Evolutionary conservation across 805 yeast genomes (phyloP).

Genomic region (Saccharomyces jurei): DNA sequence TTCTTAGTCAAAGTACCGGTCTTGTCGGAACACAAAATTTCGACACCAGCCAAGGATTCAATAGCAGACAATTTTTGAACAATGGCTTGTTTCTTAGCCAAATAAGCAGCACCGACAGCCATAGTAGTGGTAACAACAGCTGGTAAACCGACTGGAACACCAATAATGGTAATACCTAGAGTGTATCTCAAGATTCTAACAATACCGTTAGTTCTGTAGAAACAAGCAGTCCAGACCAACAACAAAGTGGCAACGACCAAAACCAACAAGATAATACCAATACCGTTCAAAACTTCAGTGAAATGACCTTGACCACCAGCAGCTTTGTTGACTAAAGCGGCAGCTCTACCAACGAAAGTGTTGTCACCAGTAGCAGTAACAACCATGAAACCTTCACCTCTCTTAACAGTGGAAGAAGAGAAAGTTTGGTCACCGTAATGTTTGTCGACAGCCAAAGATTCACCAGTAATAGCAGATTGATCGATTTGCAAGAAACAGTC

Average conservation of each 20-base stretch:
- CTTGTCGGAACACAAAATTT: constrained; percentile 94
- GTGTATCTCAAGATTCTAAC: constrained; percentile 87
- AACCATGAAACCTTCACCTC: constrained; percentile 91
- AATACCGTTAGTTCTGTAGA: constrained; percentile 84
- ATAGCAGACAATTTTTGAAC: constrained; percentile 94
- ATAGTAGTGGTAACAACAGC: constrained; percentile 97
- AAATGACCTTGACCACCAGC: constrained; percentile 90
- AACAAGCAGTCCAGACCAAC: constrained; percentile 86
- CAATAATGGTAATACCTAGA: constrained; percentile 90
- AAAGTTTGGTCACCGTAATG: constrained; percentile 76
- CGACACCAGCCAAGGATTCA: constrained; percentile 96
- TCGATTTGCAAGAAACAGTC: constrained; percentile 84
- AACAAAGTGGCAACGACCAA: constrained; percentile 80
- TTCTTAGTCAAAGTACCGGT: constrained; percentile 97
- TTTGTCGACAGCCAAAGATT: constrained; percentile 92
- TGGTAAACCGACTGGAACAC: constrained; percentile 98
- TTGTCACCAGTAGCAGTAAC: constrained; percentile 93
- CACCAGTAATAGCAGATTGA: constrained; percentile 97
- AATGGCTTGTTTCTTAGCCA: constrained; percentile 94
- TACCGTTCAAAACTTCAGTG: constrained; percentile 95
- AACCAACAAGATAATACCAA: constrained; percentile 86
- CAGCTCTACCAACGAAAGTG: constrained; percentile 96
- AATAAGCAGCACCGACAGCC: constrained; percentile 99
- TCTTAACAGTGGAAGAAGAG: constrained; percentile 91
- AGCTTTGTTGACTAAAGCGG: constrained; percentile 92